Evolutionary conservation across 2,329 filamentous ascomycete genomes (phyloP).

Genomic region (Ophiostoma piceae): DNA sequence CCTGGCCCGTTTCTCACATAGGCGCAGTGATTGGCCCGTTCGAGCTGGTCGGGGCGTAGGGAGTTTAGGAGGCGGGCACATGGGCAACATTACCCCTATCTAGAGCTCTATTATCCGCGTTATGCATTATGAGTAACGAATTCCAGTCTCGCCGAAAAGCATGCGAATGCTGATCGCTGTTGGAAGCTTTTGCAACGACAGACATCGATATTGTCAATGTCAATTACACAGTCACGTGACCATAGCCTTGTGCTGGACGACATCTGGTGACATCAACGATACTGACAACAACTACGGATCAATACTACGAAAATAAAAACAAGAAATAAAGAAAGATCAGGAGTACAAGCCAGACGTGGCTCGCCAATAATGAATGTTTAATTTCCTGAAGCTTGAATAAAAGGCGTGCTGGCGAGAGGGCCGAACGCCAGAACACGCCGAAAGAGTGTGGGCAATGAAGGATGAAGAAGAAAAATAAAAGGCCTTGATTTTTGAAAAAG

Average conservation of each 20-base stretch:
- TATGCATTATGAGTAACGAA: neutral
- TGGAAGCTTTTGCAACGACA: neutral
- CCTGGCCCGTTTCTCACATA: neutral
- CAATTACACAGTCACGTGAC: neutral
- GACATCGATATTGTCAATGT: neutral
- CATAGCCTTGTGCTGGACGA: neutral
- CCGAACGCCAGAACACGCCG: neutral
- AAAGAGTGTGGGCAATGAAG: neutral
- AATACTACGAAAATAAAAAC: neutral
- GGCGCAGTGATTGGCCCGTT: neutral
- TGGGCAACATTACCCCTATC: conserved; percentile 1
- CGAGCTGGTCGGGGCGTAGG: neutral
- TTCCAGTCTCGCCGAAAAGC: neutral
- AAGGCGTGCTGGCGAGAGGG: neutral
- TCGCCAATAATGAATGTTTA: neutral
- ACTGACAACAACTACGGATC: neutral
- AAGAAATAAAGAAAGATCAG: neutral
- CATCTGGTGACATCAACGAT: neutral
- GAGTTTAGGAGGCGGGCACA: neutral
- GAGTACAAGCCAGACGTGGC: neutral
- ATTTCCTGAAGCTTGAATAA: neutral
- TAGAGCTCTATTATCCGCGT: neutral
- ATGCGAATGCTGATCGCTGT: too few species aligned
- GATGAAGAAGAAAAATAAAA: neutral
- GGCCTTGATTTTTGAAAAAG: neutral